A percentile compares a stretch with the other conserved stretches of the same genome.
Conservation (phyloP, 371 early-diverging fungal genomes). For the Lichtheimia ramosa region DNA sequence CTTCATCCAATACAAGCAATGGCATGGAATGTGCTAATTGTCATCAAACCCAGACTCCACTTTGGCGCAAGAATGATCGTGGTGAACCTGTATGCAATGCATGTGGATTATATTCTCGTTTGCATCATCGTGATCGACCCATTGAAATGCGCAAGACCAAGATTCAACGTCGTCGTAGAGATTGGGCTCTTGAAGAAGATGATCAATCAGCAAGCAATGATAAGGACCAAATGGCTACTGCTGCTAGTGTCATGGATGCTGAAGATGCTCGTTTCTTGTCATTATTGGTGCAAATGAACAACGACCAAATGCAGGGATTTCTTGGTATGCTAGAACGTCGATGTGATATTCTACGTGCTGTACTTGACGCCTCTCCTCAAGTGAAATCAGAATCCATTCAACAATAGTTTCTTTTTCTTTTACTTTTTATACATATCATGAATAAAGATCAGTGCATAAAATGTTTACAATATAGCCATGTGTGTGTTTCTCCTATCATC, state of each 20-base stretch:
- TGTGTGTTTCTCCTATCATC: too few species aligned
- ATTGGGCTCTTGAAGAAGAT: slow-evolving; percentile 36
- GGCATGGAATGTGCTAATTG: slow-evolving; percentile 71
- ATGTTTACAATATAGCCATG: too few species aligned
- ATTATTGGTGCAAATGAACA: slow-evolving; percentile 50
- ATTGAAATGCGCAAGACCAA: slow-evolving; percentile 64
- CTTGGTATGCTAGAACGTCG: slow-evolving; percentile 46
- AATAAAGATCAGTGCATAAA: too few species aligned
- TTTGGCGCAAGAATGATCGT: slow-evolving; percentile 83
- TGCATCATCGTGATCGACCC: slow-evolving; percentile 71
- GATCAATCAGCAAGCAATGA: not conserved
- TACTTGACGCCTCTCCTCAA: slow-evolving; percentile 19
- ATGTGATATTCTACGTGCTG: slow-evolving; percentile 27
- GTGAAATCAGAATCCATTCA: not conserved
- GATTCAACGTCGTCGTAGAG: slow-evolving; percentile 65
- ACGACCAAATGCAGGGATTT: slow-evolving; percentile 54
- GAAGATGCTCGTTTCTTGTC: slow-evolving; percentile 42
- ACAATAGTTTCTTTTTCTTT: slow-evolving; percentile 8
- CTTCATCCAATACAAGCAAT: not conserved
- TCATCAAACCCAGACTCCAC: slow-evolving; percentile 81
- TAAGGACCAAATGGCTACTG: not conserved
- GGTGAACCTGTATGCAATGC: slow-evolving; percentile 90
- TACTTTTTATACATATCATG: not conserved
- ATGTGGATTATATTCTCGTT: slow-evolving; percentile 85
- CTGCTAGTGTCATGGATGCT: slow-evolving; percentile 14